Evolutionary conservation across 2,329 filamentous ascomycete species (phyloP).

Genomic region (Xylogone sp.): DNA sequence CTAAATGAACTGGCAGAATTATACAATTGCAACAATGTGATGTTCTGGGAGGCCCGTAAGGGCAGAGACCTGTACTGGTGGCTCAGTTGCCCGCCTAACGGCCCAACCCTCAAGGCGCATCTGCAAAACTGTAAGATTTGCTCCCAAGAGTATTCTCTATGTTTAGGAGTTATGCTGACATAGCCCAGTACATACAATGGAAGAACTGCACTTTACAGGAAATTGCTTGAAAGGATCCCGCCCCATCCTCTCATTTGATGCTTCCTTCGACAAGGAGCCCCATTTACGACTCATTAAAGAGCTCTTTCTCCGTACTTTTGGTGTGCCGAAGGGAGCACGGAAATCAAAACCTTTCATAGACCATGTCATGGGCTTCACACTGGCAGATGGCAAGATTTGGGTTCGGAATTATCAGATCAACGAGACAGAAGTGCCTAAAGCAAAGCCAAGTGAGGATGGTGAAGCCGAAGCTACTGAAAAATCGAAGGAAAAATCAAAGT

Average conservation of each 20-base stretch:
- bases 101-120: constrained; percentile 62
- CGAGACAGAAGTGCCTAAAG: constrained; percentile 66
- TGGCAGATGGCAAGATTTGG: constrained; percentile 94
- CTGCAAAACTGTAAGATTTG: constrained; percentile 66
- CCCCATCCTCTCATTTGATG: constrained; percentile 88
- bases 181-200: constrained; percentile 81
- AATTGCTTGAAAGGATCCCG: constrained; percentile 94
- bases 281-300: constrained; percentile 84
- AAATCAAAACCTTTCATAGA: constrained; percentile 96
- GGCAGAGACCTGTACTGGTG: constrained; percentile 92
- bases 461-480: constrained; percentile 44
- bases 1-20: constrained; percentile 72
- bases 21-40: constrained; percentile 90
- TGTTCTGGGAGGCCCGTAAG: constrained; percentile 95
- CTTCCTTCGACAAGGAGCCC: constrained; percentile 75
- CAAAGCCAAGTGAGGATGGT: constrained; percentile 29
- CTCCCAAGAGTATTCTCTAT: background rate
- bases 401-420: constrained; percentile 91
- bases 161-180: constrained; percentile 20
- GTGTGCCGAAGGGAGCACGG: constrained; percentile 81
- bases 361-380: constrained; percentile 87
- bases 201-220: constrained; percentile 92
- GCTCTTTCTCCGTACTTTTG: constrained; percentile 84
- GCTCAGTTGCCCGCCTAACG: constrained; percentile 80
- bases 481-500: constrained; percentile 35